Base-by-base conservation (phyloP, 352 stramenopile species). In the Phytophthora vignae region DNA sequence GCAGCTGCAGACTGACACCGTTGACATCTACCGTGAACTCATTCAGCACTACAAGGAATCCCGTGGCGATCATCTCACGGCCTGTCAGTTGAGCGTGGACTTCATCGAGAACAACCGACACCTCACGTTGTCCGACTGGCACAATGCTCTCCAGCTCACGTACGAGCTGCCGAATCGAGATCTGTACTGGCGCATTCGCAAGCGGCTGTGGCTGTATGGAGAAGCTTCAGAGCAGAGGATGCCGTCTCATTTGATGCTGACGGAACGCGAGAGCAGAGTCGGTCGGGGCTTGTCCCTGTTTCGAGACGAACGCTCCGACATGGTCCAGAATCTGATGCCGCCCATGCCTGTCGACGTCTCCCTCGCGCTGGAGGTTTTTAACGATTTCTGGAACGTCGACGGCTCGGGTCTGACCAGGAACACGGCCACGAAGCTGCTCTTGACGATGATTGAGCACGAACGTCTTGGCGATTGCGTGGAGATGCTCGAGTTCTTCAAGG, bases 171-270 rank as follows among this genome's bases (percentile, higher is more conserved):
- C 66, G 15, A 82, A 92, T 55, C 73, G 70, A 54, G 61, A 73
- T 57, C 17, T 83, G 8, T 92, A 93, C 64, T 93, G 85, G 85
- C 82, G 80, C 58, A 84, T 93, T 68, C 85, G 85, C 69, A 90
- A 90, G 67, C 85, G 75, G 67, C 83, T 92, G 71, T 85, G 87
- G 72, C 61, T 88, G 31, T 81, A 81, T 59, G 40, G 17, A 14
- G n/a, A 19, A 11, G 12, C 17, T 12, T 57, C n/a, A 25, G 55
- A 71, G 14, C n/a, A 40, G 14, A 60, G 4, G 59, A 40, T 67
- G 1, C 48, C 60, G 6, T 58, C 60, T 0, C 48, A 67, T 36
- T 67, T 67, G 49, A n/a, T 67, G 46, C 21, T 60, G 15, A 21
- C 15, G 25, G 15, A 59, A 14, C 60, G 48, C 40, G 21, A 57